A percentile compares a stretch with the other conserved stretches of the same genome.
phyloP scores from a whole-genome alignment of 495 filamentous ascomycete species.

The Penicillium macrosclerotiorum region DNA sequence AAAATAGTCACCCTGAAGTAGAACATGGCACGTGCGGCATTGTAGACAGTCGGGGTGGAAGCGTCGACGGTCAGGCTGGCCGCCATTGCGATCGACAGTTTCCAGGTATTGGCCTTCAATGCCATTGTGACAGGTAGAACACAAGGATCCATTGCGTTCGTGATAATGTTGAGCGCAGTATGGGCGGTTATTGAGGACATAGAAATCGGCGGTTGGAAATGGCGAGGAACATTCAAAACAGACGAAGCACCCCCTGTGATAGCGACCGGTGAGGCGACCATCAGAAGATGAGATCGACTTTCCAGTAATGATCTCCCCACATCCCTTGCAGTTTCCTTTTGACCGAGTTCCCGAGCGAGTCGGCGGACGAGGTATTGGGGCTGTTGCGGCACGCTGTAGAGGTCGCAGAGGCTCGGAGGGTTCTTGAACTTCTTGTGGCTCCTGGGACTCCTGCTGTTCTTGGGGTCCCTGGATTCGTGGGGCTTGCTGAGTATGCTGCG shows the following conservation, averaged over 20 bases:
- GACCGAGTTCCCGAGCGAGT: slow-evolving; percentile 32
- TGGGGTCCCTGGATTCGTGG: too few relatives aligned
- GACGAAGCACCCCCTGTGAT: slow-evolving; percentile 91
- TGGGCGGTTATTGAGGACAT: slow-evolving; percentile 81
- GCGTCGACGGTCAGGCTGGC: slow-evolving; percentile 60
- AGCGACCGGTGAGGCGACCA: slow-evolving; percentile 87
- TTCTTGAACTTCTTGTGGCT: slow-evolving; percentile 14
- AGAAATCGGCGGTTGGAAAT: slow-evolving; percentile 88
- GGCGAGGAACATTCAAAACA: slow-evolving; percentile 80
- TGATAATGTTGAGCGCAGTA: slow-evolving; percentile 95
- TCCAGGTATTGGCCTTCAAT: slow-evolving; percentile 97
- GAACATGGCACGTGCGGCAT: slow-evolving; percentile 57
- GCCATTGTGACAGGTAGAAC: slow-evolving; percentile 71
- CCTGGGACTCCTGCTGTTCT: neutral
- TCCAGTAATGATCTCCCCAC: slow-evolving; percentile 72
- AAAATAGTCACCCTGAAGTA: slow-evolving; percentile 68
- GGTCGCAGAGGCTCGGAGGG: slow-evolving; percentile 19
- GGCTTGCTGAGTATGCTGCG: too few relatives aligned
- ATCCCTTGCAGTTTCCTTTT: slow-evolving; percentile 83
- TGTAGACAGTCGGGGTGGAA: slow-evolving; percentile 87
- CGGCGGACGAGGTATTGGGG: slow-evolving; percentile 30
- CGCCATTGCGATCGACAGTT: slow-evolving; percentile 50
- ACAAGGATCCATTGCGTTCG: slow-evolving; percentile 81
- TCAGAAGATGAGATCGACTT: slow-evolving; percentile 94
- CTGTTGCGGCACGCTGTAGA: slow-evolving; percentile 25